Percentiles rank a stretch among this genome's conserved stretches.
Conservation (phyloP, 495 filamentous ascomycete species). For the Pyronema omphalodes region DNA sequence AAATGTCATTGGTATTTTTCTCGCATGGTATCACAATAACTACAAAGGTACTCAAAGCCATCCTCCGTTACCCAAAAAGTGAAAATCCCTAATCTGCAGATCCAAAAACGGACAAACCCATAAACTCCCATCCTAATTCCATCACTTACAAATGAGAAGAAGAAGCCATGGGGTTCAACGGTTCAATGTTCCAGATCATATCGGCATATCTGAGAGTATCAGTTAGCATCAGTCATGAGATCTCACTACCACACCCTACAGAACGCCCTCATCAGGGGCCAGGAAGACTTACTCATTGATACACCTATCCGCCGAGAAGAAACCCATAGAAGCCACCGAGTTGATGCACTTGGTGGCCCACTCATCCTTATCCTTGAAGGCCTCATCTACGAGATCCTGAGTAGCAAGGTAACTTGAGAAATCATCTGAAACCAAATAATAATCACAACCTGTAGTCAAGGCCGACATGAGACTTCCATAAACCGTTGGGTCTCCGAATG, state of each 20-base stretch:
- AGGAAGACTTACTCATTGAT: constrained; percentile 77
- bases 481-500: constrained; percentile 54
- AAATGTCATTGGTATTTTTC: no score
- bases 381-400: constrained; percentile 72
- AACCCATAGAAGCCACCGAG: constrained; percentile 82
- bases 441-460: constrained; percentile 84
- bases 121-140: no score
- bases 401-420: constrained; percentile 87
- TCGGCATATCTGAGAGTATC: constrained; percentile 43
- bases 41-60: no score
- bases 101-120: no score
- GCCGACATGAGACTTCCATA: constrained; percentile 68
- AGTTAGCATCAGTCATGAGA: not conserved
- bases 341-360: constrained; percentile 82
- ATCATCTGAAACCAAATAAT: constrained; percentile 92
- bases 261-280: no score
- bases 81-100: no score
- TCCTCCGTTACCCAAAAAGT: no score
- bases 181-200: constrained; percentile 89
- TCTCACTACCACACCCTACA: no score
- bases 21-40: no score
- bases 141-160: no score
- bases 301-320: constrained; percentile 91
- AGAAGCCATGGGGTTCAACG: constrained; percentile 27
- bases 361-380: constrained; percentile 74